Conservation (phyloP, 148 eudicot genomes). For the Spergularia bocconei region DNA sequence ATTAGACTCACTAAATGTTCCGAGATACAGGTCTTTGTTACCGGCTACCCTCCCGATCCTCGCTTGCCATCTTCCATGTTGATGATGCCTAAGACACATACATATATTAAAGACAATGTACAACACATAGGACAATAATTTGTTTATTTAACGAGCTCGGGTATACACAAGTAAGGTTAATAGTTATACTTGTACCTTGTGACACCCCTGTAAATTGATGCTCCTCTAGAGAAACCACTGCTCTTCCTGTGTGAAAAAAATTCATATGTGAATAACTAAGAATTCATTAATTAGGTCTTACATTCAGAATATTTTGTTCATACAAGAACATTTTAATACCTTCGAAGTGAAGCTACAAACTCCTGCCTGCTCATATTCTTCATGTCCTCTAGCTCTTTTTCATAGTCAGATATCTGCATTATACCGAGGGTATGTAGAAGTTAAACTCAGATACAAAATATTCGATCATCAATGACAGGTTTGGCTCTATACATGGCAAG, state of each 20-base stretch:
- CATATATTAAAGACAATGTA: not conserved
- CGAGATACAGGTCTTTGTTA: slow-evolving; percentile 90
- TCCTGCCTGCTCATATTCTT: slow-evolving; percentile 87
- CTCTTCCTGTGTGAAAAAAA: slow-evolving; percentile 45
- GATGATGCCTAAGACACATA: slow-evolving; percentile 72
- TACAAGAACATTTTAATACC: slow-evolving; percentile 35
- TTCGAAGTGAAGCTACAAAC: slow-evolving; percentile 92
- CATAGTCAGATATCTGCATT: slow-evolving; percentile 49
- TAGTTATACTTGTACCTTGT: slow-evolving; percentile 45
- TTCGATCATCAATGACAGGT: no score
- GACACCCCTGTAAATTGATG: slow-evolving; percentile 86
- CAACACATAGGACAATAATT: not conserved
- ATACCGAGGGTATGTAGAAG: no score
- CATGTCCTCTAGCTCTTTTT: slow-evolving; percentile 80
- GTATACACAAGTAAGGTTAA: not conserved
- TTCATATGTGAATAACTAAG: not conserved
- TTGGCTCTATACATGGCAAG: no score
- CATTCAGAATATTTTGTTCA: not conserved
- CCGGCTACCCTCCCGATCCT: slow-evolving; percentile 95
- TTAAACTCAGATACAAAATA: not conserved
- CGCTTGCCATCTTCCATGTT: slow-evolving; percentile 98
- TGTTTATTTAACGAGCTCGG: not conserved
- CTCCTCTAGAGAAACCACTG: slow-evolving; percentile 88
- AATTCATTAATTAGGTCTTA: not conserved
- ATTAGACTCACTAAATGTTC: slow-evolving; percentile 70